A percentile compares a stretch with the other conserved stretches of the same genome.
phyloP scores from a whole-genome alignment of 768 basidiomycete genomes.

The Xerocomellus chrysenteron region DNA sequence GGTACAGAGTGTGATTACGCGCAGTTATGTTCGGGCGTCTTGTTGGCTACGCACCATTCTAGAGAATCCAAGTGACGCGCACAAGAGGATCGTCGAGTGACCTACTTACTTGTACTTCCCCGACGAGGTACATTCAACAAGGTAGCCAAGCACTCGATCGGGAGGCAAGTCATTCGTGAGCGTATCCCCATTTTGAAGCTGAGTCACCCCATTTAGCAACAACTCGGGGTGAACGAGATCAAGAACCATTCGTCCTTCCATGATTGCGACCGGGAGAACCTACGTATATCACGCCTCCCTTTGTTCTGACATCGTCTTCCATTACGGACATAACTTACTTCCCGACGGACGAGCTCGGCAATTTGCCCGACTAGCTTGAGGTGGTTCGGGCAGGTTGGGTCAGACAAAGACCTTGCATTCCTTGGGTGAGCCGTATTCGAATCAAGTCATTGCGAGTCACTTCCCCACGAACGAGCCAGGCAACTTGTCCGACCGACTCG shows the following conservation, averaged over 20 bases:
- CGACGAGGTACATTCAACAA: constrained; percentile 90
- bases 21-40: constrained; percentile 99
- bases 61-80: constrained; percentile 95
- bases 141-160: constrained; percentile 38
- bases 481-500: no score
- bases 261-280: constrained; percentile 35
- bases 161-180: no score
- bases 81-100: constrained; percentile 99
- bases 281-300: constrained; percentile 96
- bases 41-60: constrained; percentile 97
- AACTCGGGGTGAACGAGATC: no score
- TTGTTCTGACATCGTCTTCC: no score
- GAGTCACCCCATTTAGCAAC: no score
- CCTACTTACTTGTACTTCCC: constrained; percentile 88
- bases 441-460: background rate
- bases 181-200: no score
- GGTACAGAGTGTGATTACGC: constrained; percentile 98
- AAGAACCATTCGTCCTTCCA: no score
- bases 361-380: constrained; percentile 33
- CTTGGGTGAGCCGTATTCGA: background rate
- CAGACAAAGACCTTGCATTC: constrained; percentile 33
- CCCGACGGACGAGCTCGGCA: constrained; percentile 89
- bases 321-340: constrained; percentile 95
- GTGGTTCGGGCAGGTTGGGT: constrained; percentile 22
- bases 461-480: no score